phyloP scores from a whole-genome alignment of 2,329 filamentous ascomycete genomes.

The Colletotrichum gloeosporioides region DNA sequence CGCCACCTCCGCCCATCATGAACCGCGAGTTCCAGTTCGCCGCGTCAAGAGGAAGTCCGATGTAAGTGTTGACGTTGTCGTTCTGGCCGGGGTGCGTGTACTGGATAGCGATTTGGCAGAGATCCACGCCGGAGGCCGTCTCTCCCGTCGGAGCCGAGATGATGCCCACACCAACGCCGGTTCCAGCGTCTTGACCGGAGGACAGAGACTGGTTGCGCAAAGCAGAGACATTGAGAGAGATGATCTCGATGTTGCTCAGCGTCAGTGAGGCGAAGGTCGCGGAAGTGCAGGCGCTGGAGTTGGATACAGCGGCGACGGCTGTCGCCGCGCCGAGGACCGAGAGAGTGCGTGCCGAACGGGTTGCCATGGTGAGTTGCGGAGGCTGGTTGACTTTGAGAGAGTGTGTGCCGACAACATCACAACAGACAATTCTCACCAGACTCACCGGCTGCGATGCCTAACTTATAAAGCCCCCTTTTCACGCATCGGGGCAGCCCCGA shows the following conservation, averaged over 20 bases:
- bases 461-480: background rate
- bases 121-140: background rate
- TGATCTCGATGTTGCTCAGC: background rate
- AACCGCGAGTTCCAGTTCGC: slow-evolving; percentile 26
- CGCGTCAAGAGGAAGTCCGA: slow-evolving; percentile 13
- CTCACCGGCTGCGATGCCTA: background rate
- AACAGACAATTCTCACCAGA: background rate
- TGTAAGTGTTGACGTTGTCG: slow-evolving; percentile 18
- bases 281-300: background rate
- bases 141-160: background rate
- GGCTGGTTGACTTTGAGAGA: background rate
- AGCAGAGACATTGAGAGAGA: background rate
- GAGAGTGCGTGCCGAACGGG: background rate
- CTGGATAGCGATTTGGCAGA: slow-evolving; percentile 24
- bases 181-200: background rate
- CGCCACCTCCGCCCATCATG: slow-evolving; percentile 23
- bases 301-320: background rate
- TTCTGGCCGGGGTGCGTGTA: slow-evolving; percentile 14
- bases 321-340: background rate
- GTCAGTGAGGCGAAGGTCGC: background rate
- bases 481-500: background rate
- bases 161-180: background rate
- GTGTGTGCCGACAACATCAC: background rate
- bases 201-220: background rate
- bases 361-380: background rate